Conservation (phyloP, 495 filamentous ascomycete species). For the Neurospora africana region DNA sequence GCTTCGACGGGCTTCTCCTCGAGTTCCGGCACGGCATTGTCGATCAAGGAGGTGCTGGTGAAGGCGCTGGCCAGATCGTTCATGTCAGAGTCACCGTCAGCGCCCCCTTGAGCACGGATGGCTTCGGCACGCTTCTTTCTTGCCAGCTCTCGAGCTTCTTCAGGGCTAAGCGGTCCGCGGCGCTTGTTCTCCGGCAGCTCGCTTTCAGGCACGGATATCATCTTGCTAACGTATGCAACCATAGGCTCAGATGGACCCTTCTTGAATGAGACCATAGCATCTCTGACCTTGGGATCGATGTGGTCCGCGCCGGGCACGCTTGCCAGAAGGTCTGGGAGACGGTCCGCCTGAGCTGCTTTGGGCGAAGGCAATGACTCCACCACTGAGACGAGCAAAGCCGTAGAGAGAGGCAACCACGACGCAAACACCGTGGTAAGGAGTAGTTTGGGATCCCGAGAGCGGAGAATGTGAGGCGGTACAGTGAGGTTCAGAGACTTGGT, state of each 20-base stretch:
- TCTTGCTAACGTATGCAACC: slow-evolving; percentile 95
- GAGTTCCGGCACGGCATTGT: slow-evolving; percentile 33
- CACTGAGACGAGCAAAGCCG: slow-evolving; percentile 82
- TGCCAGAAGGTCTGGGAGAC: slow-evolving; percentile 68
- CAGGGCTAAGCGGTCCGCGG: slow-evolving; percentile 65
- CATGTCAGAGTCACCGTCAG: slow-evolving; percentile 14
- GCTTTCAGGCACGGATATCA: slow-evolving; percentile 89
- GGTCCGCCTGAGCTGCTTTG: slow-evolving; percentile 65
- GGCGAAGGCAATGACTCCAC: slow-evolving; percentile 90
- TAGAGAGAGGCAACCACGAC: slow-evolving; percentile 87
- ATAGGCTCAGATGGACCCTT: slow-evolving; percentile 58
- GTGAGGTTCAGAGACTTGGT: slow-evolving; percentile 80
- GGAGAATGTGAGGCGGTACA: slow-evolving; percentile 71
- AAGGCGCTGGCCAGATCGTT: slow-evolving; percentile 23
- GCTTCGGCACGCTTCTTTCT: slow-evolving; percentile 84
- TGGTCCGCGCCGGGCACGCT: slow-evolving; percentile 67
- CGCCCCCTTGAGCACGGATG: slow-evolving; percentile 53
- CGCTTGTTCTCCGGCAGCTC: slow-evolving; percentile 76
- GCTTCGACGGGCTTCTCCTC: slow-evolving; percentile 52
- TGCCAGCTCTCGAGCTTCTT: slow-evolving; percentile 79
- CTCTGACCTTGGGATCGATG: slow-evolving; percentile 55
- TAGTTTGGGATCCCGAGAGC: slow-evolving; percentile 72
- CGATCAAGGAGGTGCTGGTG: slow-evolving; percentile 35
- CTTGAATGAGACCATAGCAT: slow-evolving; percentile 75
- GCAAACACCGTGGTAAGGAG: slow-evolving; percentile 79